Evolutionary conservation across 2,329 filamentous ascomycete genomes (phyloP), one percentile per base, ranked within the genome.

Genomic region (Blastomyces gilchristii): DNA sequence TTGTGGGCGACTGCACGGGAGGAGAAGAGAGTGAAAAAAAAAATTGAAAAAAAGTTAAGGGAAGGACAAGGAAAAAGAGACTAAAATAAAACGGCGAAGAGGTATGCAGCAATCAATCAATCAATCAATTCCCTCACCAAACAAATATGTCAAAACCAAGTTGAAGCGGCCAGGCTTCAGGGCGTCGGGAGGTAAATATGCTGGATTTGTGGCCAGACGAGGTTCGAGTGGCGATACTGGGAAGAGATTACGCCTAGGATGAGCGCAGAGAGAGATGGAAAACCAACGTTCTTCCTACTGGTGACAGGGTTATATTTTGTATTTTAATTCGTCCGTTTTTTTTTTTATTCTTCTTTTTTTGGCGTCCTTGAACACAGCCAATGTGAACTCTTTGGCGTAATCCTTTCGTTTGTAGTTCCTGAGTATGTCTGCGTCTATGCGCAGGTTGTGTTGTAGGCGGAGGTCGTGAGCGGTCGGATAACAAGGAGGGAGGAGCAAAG

Each of bases 131-230:
- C 52, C 52, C 34, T 56, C 28, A 22, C 7, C 9, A 56, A 37
- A 16, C 16, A 56, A 56, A 37, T 54, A 56, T 11, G 28, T 34
- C 28, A 18, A 61, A 43, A 9, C 18, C 34, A 52, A 62, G 49
- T 31, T 65, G 69, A 72, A 71, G 69, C 67, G 67, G 68, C 70
- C 69, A 71, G 70, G 69, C 70, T 71, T 71, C 68, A 60, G 61
- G 62, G 67, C 63, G 66, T 65, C 63, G 62, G 34, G 41, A 28
- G 22, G 57, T 59, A 59, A 34, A 47, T 34, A 22, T 31, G 57
- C 57, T 28, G 43, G 31, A 12, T 49, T 45, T 39, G 25, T n/a
- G 41, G 41, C 14, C 25, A 22, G 43, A 37, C 16, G 43, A 49
- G 31, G 41, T 43, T 37, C 43, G 57, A 22, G 57, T 59, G 57